phyloP scores from a whole-genome alignment of 768 basidiomycete genomes.

The Suillus spraguei region DNA sequence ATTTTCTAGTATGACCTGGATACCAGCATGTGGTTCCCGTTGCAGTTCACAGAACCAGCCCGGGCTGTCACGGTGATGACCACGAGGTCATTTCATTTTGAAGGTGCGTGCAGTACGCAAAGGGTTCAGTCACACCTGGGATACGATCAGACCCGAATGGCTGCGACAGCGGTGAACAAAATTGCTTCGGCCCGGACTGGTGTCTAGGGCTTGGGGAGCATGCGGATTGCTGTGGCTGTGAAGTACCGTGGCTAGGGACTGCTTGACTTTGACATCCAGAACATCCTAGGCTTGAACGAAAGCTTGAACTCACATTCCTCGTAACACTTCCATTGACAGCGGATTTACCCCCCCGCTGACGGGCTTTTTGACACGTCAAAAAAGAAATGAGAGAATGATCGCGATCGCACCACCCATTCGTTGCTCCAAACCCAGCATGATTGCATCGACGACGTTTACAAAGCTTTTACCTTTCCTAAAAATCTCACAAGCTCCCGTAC shows the following conservation, averaged over 20 bases:
- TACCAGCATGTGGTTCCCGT: too few species aligned
- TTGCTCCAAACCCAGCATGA: neutral
- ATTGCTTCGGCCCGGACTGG: neutral
- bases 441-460: neutral
- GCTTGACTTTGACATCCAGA: neutral
- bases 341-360: neutral
- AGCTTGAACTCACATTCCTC: neutral
- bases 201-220: neutral
- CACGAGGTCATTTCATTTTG: neutral
- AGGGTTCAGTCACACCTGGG: conserved; percentile 1
- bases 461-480: conserved; percentile 28
- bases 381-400: neutral
- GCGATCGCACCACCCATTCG: neutral
- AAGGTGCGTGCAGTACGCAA: neutral
- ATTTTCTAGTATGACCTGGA: too few species aligned
- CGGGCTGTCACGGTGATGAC: neutral
- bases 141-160: neutral
- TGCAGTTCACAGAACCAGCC: neutral
- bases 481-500: conserved; percentile 44
- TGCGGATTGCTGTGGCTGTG: neutral
- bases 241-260: neutral
- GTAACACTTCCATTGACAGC: neutral
- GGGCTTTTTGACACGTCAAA: neutral
- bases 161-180: neutral
- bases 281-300: neutral